Percentiles rank a stretch among this genome's conserved stretches.
Conservation (phyloP, 495 filamentous ascomycete genomes). For the Hypoxylon lienhwacheense region DNA sequence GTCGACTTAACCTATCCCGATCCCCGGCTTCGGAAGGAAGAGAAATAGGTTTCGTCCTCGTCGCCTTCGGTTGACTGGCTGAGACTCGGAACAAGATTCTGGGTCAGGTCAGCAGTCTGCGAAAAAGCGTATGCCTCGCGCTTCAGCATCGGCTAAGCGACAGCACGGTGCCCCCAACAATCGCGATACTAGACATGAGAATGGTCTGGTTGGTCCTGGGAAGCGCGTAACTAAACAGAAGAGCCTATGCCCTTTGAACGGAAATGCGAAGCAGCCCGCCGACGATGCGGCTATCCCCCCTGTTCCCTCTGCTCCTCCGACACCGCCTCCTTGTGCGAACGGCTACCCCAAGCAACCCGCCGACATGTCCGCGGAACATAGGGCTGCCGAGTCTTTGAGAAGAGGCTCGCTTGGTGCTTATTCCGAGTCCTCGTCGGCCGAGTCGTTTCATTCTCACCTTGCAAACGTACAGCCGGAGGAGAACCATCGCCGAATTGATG, state of each 20-base stretch:
- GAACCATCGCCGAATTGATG: constrained; percentile 61
- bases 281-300: constrained; percentile 52
- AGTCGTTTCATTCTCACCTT: constrained; percentile 44
- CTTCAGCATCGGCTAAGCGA: constrained; percentile 66
- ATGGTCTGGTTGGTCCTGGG: constrained; percentile 80
- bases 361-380: constrained; percentile 47
- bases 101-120: constrained; percentile 48
- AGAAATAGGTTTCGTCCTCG: constrained; percentile 21
- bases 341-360: constrained; percentile 41
- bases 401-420: constrained; percentile 49
- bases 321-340: constrained; percentile 42
- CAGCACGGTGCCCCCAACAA: constrained; percentile 63
- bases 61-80: constrained; percentile 44
- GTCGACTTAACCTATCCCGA: constrained; percentile 3
- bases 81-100: constrained; percentile 56
- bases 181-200: constrained; percentile 82
- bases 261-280: constrained; percentile 54
- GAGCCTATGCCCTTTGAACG: constrained; percentile 59
- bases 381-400: constrained; percentile 44
- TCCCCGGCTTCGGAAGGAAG: neutral
- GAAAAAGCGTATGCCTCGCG: constrained; percentile 74
- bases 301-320: constrained; percentile 45
- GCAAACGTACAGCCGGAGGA: constrained; percentile 48
- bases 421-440: constrained; percentile 55
- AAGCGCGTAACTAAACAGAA: constrained; percentile 73